Conservation (phyloP, 768 basidiomycete species). For the Russula abietina region DNA sequence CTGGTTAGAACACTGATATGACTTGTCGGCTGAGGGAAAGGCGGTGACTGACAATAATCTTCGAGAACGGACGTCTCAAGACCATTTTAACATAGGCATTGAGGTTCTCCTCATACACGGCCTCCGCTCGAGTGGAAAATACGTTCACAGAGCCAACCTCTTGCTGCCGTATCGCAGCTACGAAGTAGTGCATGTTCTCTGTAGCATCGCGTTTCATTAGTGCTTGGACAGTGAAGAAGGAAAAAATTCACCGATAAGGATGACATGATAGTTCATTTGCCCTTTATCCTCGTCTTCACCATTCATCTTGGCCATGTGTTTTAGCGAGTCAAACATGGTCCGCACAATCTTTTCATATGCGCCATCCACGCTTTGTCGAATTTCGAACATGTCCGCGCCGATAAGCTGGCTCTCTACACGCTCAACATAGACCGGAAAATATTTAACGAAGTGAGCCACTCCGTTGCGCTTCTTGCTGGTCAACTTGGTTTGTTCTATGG, state of each 20-base stretch:
- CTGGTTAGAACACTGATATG: conserved; percentile 1
- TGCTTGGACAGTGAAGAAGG: background rate
- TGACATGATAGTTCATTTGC: conserved; percentile 92
- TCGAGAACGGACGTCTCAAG: conserved; percentile 78
- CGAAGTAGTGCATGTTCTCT: conserved; percentile 98
- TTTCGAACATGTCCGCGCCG: conserved; percentile 68
- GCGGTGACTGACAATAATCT: conserved; percentile 51
- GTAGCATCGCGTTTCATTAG: background rate
- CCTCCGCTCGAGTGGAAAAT: conserved; percentile 69
- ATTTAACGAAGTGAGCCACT: conserved; percentile 84
- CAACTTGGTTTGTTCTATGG: conserved; percentile 85
- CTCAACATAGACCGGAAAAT: conserved; percentile 84
- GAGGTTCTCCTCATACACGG: conserved; percentile 86
- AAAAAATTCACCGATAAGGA: conserved; percentile 75
- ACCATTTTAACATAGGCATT: conserved; percentile 81
- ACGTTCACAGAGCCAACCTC: conserved; percentile 54
- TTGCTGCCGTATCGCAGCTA: conserved; percentile 71
- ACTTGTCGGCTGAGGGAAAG: background rate
- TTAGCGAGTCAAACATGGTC: conserved; percentile 86
- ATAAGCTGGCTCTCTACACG: conserved; percentile 81
- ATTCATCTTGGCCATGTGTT: conserved; percentile 94
- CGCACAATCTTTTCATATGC: conserved; percentile 87
- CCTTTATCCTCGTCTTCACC: conserved; percentile 94
- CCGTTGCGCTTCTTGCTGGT: conserved; percentile 91
- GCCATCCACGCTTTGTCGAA: conserved; percentile 67